Base-by-base conservation (phyloP, 331 rosid species). In the Malus hybrid region DNA sequence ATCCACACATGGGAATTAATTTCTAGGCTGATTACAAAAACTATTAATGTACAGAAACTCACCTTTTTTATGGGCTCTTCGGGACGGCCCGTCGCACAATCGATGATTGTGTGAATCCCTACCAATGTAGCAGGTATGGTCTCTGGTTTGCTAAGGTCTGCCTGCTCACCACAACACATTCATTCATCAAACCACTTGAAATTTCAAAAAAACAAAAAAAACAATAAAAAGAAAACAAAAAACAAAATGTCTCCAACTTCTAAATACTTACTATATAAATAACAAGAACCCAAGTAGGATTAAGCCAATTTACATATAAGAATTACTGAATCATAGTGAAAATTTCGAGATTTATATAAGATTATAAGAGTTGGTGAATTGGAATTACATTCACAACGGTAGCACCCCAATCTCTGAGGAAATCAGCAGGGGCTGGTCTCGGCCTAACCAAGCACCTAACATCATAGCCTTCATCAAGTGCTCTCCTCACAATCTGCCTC, bases 331-430 rank as follows among this genome's bases (percentile, higher is more conserved):
- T 39, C 64, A 39, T 1, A 74, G 36, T 24, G 52, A 7, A 16
- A 28, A 68, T 2, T 42, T 42, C 5, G 14, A 42, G 5, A 42
- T 42, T 42, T 10, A 10, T 42, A 10, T 0, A 42, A 42, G 0
- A 1, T 42, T 42, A 42, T 42, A 42, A 10, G 48, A 42, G 48
- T 42, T 42, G 33, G 59, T 52, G 33, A 33, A 55, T 20, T n/a
- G n/a, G 7, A 69, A 64, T 5, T 57, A 87, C 98, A 80, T 94
- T 94, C 63, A 94, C 97, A 44, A 94, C 97, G 3, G 89, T 90
- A 8, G 99, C 99, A 46, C 99, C 99, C 99, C 99, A 94, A 65
- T 94, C 99, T 12, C 97, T 93, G 67, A 94, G 99, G 80, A 94
- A 94, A 63, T 94, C 97, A 2, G 99, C 99, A 15, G 99, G 99